Base-by-base conservation (phyloP, 768 basidiomycete species). In the Dioszegia hungarica region DNA sequence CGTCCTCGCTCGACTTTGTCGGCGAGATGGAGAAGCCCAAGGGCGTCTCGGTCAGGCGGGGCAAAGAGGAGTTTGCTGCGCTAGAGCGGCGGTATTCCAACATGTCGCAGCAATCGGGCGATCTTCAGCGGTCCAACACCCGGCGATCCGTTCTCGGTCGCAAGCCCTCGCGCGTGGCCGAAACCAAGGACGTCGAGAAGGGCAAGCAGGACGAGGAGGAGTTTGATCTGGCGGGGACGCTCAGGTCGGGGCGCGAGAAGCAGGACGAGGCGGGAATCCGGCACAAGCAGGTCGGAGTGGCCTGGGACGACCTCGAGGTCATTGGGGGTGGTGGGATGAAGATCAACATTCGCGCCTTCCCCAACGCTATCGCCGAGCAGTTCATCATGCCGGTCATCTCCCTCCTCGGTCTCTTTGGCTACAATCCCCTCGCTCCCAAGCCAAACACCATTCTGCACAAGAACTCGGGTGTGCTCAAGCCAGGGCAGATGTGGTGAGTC, bases 381-480 rank as follows among this genome's bases (percentile, higher is more conserved):
- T 73, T 79, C 60, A 70, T 91, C 3, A 85, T 85, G 24, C 67
- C 81, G 2, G 77, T 88, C 43, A 83, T 87, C 70, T 83, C 83
- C 0, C 43, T 81, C 33, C 67, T 83, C 10, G 74, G 68, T 4
- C 63, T 88, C 0, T 79, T 79, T 29, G 77, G 77, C 1, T 46
- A 78, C 28, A 84, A 87, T 47, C 86, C 88, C 0, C 73, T 77
- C 51, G 71, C 73, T 0, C 61, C 70, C 0, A 82, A 83, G 10
- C 72, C 85, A 1, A 81, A 84, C 20, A 82, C 77, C 44, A 82
- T 86, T 31, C 69, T 86, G 0, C 61, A 64, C 25, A 81, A 80
- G 3, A 84, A 84, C 67, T 80, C 82, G 36, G 85, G 85, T 37
- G 77, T 81, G 12, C 75, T 85, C 28, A 78, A 79, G 17, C 84